A percentile compares a stretch with the other conserved stretches of the same genome.
These are phyloP conservation scores for Triticum urartu DNA, from an alignment of 176 grass and related monocot species.

Conservation along the genomic window DNA sequence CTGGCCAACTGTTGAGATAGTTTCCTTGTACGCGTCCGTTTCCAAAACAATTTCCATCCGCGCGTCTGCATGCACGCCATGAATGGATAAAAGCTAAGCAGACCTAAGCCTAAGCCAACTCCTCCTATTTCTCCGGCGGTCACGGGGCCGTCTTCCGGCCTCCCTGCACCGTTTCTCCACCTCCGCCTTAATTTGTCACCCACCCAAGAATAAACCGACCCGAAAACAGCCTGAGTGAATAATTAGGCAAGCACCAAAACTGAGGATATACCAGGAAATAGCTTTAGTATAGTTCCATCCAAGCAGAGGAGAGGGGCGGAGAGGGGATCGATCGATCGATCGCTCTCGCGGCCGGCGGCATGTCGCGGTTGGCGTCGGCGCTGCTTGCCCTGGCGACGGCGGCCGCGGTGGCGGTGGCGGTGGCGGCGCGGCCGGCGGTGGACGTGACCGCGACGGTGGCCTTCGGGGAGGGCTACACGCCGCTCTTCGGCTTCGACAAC, in stretches of 20 bases:
- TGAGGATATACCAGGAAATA: neutral
- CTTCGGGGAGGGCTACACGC: neutral
- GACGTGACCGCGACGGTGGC: neutral
- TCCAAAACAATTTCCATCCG: too few relatives aligned
- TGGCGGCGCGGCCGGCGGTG: neutral
- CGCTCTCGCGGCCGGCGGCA: neutral
- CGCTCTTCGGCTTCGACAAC: slow-evolving; percentile 59
- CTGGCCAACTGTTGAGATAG: too few relatives aligned
- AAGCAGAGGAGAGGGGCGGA: neutral
- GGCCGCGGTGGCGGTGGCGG: neutral
- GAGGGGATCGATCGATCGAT: neutral
- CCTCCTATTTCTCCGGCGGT: neutral
- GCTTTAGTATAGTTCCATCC: neutral
- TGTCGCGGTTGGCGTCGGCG: neutral
- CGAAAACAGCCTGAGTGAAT: neutral
- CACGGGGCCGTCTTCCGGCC: neutral
- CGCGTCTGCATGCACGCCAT: neutral
- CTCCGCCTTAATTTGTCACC: neutral
- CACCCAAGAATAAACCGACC: neutral
- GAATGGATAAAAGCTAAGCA: neutral
- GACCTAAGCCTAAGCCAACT: too few relatives aligned
- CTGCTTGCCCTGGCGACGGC: neutral
- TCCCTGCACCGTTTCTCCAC: neutral
- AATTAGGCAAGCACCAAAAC: neutral
- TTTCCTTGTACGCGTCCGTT: too few relatives aligned